phyloP scores from a whole-genome alignment of 306 rosid genomes.

The Lathyrus aphaca region DNA sequence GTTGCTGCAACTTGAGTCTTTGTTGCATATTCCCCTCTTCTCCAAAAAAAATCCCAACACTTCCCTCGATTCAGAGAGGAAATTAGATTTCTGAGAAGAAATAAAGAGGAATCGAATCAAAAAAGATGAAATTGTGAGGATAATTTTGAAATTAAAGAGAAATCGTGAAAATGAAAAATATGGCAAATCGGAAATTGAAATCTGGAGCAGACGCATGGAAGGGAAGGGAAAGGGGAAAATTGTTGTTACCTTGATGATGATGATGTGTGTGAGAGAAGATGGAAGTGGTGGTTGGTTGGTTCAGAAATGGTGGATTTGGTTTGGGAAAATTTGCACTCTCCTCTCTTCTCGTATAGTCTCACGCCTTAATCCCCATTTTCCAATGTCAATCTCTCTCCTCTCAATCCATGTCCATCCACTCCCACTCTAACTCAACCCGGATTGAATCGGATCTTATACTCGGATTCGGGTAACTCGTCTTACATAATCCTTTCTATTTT shows the following conservation, averaged over 20 bases:
- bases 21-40: conserved; percentile 61
- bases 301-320: conserved; percentile 16
- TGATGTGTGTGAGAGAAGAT: neutral
- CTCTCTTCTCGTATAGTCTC: conserved; percentile 45
- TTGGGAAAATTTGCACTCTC: conserved; percentile 29
- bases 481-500: neutral
- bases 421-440: conserved; percentile 52
- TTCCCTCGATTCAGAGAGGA: conserved; percentile 20
- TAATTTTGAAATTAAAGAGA: neutral
- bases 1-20: conserved; percentile 67
- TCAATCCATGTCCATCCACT: conserved; percentile 55
- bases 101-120: neutral
- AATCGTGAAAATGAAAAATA: neutral
- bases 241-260: neutral
- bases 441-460: conserved; percentile 33
- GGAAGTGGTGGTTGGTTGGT: conserved; percentile 13
- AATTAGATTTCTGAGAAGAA: conserved; percentile 31
- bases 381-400: conserved; percentile 37
- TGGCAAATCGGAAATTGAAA: conserved; percentile 26
- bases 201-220: neutral
- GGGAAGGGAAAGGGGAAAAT: conserved; percentile 14
- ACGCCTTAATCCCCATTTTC: conserved; percentile 48
- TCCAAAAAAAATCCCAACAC: neutral
- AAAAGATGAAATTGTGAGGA: neutral
- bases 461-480: conserved; percentile 25